Evolutionary conservation across 2,329 filamentous ascomycete genomes (phyloP), one percentile per base, ranked within the genome.

Genomic region (Westerdykella aurantiaca): DNA sequence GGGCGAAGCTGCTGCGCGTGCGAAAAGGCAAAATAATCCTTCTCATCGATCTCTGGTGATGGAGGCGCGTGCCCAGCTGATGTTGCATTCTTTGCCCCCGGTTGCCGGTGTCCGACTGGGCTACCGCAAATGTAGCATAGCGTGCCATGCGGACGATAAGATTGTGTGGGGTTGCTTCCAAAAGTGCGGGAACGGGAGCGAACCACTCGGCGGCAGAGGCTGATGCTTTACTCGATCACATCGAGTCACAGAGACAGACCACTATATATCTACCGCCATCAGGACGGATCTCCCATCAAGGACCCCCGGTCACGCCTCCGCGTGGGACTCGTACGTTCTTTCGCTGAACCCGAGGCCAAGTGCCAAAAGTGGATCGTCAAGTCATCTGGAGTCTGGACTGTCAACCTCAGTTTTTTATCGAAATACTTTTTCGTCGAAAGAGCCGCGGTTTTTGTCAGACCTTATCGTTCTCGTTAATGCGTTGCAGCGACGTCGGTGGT

Each of bases 221-320:
- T 21, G 18, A 44, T 42, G 38, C 31, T 50, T 60, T 58, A 60
- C 57, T 58, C 58, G 50, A 60, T 61, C 39, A 11, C 34, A 60
- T 61, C 53, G 55, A 58, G 55, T 61, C 25, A 9, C 11, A 29
- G 25, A 29, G 25, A 29, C 25, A 29, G 7, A 29, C 25, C 37
- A 23, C n/a, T 16, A 14, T 33, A 33, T 33, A 14, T 33, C 14
- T 33, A 33, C 31, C 6, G 14, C 12, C 31, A 33, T 33, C 12
- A 14, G 12, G 4, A 33, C 12, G 4, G 4, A 14, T 14, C 31
- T 33, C 31, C 14, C 14, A 13, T 14, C 31, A 33, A 33, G 3
- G 4, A 13, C 31, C 14, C 14, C 31, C 12, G 31, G 12, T 6
- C 12, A 3, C 31, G 12, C 12, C 12, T 33, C 31, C 14, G 12